Percentiles rank a stretch among this genome's conserved stretches.
phyloP scores from a whole-genome alignment of 306 rosid genomes.

The Gastrolobium bilobum region DNA sequence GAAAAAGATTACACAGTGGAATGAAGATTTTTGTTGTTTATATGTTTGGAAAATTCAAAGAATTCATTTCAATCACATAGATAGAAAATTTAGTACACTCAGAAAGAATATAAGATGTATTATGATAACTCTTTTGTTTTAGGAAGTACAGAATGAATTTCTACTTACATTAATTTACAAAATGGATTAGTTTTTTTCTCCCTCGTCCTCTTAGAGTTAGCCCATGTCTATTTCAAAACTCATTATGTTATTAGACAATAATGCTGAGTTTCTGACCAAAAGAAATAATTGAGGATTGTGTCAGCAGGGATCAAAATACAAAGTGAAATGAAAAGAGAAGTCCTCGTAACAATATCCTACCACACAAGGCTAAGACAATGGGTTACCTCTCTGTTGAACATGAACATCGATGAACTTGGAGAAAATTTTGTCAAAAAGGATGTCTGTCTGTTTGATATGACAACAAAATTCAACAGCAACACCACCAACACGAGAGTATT shows the following conservation, averaged over 20 bases:
- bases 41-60: neutral
- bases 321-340: slow-evolving; percentile 42
- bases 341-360: slow-evolving; percentile 27
- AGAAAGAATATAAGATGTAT: slow-evolving; percentile 23
- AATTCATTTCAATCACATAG: slow-evolving; percentile 13
- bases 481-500: slow-evolving; percentile 94
- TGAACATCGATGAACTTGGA: slow-evolving; percentile 74
- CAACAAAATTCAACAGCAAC: slow-evolving; percentile 99
- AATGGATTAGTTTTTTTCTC: neutral
- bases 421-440: slow-evolving; percentile 96
- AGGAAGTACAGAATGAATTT: neutral
- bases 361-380: slow-evolving; percentile 37
- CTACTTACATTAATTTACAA: slow-evolving; percentile 13
- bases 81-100: neutral
- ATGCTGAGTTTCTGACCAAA: slow-evolving; percentile 23
- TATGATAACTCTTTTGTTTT: neutral
- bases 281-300: slow-evolving; percentile 14
- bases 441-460: slow-evolving; percentile 91
- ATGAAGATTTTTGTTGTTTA: neutral
- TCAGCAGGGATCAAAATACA: slow-evolving; percentile 18
- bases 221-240: slow-evolving; percentile 10
- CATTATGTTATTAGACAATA: neutral
- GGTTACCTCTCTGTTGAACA: slow-evolving; percentile 89
- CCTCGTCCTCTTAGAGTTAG: neutral
- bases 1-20: slow-evolving; percentile 2